These are phyloP conservation scores for Pseudocercospora eumusae DNA, from an alignment of 2,329 filamentous ascomycete species.

Conservation along the genomic window DNA sequence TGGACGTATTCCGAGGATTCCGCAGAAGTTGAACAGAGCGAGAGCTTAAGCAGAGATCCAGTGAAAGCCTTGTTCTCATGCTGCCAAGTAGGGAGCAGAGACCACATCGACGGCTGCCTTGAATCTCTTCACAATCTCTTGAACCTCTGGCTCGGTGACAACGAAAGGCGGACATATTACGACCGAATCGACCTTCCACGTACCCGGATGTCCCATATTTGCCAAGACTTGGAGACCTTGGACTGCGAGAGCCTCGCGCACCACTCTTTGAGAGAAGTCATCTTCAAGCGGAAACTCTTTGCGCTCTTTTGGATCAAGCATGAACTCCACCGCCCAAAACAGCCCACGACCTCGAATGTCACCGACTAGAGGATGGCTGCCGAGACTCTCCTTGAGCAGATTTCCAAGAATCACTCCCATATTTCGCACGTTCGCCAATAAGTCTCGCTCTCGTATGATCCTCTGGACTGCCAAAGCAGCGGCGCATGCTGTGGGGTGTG, in stretches of 20 bases:
- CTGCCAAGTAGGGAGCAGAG: background rate
- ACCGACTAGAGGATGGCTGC: slow-evolving; percentile 53
- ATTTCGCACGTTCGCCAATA: slow-evolving; percentile 57
- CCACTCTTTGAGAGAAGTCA: slow-evolving; percentile 9
- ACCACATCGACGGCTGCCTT: slow-evolving; percentile 7
- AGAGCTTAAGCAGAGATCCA: no score
- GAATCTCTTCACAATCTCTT: background rate
- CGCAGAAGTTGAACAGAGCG: no score
- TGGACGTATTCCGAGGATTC: no score
- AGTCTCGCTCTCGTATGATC: slow-evolving; percentile 55
- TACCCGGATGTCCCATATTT: slow-evolving; percentile 8
- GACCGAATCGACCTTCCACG: slow-evolving; percentile 9
- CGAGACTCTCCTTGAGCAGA: slow-evolving; percentile 49
- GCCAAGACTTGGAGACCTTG: slow-evolving; percentile 9
- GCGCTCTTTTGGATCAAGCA: background rate
- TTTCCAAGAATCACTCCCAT: slow-evolving; percentile 58
- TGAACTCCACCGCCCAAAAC: slow-evolving; percentile 52
- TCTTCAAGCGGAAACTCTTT: background rate
- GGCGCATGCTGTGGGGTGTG: slow-evolving; percentile 58
- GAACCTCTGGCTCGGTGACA: background rate
- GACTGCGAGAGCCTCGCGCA: slow-evolving; percentile 2
- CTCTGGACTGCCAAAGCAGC: slow-evolving; percentile 62
- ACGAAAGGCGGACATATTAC: slow-evolving; percentile 7
- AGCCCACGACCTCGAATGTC: slow-evolving; percentile 60
- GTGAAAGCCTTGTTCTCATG: background rate